Conservation (phyloP, 805 yeast species). For the Lipomyces sp. region DNA sequence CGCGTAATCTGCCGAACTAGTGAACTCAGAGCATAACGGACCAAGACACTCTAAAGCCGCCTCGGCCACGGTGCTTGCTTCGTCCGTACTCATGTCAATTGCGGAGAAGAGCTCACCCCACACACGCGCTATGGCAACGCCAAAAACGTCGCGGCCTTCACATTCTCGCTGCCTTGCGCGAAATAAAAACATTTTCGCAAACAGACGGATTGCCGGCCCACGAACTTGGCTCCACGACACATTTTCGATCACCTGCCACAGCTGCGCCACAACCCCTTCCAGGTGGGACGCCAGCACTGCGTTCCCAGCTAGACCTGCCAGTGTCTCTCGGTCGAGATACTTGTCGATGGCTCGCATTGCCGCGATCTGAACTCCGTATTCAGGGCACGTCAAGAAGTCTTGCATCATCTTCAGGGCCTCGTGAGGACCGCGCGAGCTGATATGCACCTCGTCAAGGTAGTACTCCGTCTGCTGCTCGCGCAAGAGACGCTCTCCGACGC, state of each 20-base stretch:
- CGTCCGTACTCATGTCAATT: slow-evolving; percentile 41
- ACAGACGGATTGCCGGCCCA: slow-evolving; percentile 31
- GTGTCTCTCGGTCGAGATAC: too few relatives aligned
- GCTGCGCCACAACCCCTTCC: background rate
- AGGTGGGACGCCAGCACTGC: too few relatives aligned
- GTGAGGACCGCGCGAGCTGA: too few relatives aligned
- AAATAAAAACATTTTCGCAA: slow-evolving; percentile 4
- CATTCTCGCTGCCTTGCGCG: background rate
- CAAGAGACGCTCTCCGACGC: slow-evolving; percentile 8
- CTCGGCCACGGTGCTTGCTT: slow-evolving; percentile 43
- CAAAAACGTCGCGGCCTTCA: too few relatives aligned
- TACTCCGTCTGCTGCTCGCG: slow-evolving; percentile 11
- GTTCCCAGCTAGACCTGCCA: too few relatives aligned
- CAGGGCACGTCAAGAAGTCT: too few relatives aligned
- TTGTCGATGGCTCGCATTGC: too few relatives aligned
- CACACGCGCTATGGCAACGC: too few relatives aligned
- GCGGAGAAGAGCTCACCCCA: slow-evolving; percentile 37
- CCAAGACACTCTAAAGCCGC: slow-evolving; percentile 55
- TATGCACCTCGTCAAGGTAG: background rate
- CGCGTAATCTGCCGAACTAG: slow-evolving; percentile 22
- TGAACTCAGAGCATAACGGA: slow-evolving; percentile 36
- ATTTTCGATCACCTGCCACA: slow-evolving; percentile 4
- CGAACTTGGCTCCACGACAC: slow-evolving; percentile 32
- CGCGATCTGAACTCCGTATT: too few relatives aligned
- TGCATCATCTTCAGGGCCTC: too few relatives aligned